A percentile compares a stretch with the other conserved stretches of the same genome.
These are phyloP conservation scores for Penstemon davidsonii DNA, from an alignment of 257 asterid species.

Conservation along the genomic window DNA sequence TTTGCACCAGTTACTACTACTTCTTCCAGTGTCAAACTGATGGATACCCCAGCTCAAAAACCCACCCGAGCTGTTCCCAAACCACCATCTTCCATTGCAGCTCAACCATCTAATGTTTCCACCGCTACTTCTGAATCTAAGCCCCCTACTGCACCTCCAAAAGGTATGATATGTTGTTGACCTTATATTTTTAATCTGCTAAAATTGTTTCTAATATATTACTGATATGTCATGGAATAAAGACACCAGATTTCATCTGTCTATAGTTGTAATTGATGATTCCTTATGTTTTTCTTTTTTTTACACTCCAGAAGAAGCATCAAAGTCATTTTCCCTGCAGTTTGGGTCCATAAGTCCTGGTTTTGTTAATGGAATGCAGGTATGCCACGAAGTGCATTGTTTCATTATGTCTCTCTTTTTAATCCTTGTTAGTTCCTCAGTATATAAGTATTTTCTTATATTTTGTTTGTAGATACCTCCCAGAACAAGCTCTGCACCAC, in stretches of 20 bases:
- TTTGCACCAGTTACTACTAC: constrained; percentile 38
- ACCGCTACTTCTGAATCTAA: constrained; percentile 43
- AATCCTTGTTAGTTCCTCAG: constrained; percentile 15
- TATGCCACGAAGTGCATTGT: constrained; percentile 28
- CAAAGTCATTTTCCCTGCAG: constrained; percentile 70
- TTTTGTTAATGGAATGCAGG: constrained; percentile 81
- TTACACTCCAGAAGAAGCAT: constrained; percentile 60
- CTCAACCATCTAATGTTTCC: constrained; percentile 50
- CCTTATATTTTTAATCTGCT: constrained; percentile 11
- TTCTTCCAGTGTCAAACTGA: too few relatives aligned
- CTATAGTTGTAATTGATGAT: constrained; percentile 15
- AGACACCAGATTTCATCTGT: background rate
- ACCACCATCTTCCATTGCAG: constrained; percentile 49
- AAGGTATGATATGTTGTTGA: constrained; percentile 42
- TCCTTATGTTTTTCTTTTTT: constrained; percentile 25
- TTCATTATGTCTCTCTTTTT: background rate
- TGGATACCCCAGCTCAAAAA: constrained; percentile 48
- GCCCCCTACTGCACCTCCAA: constrained; percentile 52
- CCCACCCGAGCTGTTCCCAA: constrained; percentile 49
- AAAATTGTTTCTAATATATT: background rate
- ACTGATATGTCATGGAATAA: background rate
- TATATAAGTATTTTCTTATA: constrained; percentile 19
- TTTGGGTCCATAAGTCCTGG: constrained; percentile 94
- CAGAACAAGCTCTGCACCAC: constrained; percentile 93
- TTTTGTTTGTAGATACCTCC: constrained; percentile 69